Evolutionary conservation across 176 grass and related monocot species (phyloP), one percentile per base, ranked within the genome.

Genomic region (Saccharum officinarum): DNA sequence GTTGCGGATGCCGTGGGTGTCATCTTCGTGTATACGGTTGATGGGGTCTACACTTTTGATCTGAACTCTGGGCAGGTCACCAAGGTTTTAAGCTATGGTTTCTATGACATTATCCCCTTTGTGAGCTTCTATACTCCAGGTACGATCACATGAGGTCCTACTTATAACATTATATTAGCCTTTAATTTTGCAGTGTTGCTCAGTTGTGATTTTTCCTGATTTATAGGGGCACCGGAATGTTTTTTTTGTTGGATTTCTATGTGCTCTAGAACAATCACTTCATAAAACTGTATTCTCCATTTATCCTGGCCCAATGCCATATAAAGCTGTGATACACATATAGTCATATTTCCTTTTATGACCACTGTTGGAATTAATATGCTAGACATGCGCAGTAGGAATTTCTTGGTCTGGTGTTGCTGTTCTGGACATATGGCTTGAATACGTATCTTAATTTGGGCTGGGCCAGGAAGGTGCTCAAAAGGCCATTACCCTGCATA

Each of bases 41-140:
- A 12, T 78, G 74, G 50, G n/a, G 1, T 69, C 63, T 78, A 60
- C 33, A 40, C 74, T 0, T 7, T 85, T 70, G 74, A 78, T 28
- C 47, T 85, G 10, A 78, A 70, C 10, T 60, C 83, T 20, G 16
- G 23, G 15, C 34, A 17, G 39, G 46, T 41, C 16, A 69, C 8
- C 2, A 31, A 59, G 11, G n/a, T 55, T 26, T 1, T 14, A 4
- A 8, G n/a, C 59, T 3, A 7, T 12, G 7, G 5, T 39, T 34
- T 42, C 62, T 0, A 13, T 0, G 0, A 4, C 14, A 13, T 68
- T 38, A 8, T 77, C 52, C 83, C 83, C 11, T 77, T 77, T 34
- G 40, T 8, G 34, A 57, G 63, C 36, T 85, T 85, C 36, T 55
- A 85, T 23, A 69, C 63, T 55, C 57, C 73, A 69, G 83, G 73